phyloP scores from a whole-genome alignment of 176 grass and related monocot genomes.

The Oryza longistaminata region DNA sequence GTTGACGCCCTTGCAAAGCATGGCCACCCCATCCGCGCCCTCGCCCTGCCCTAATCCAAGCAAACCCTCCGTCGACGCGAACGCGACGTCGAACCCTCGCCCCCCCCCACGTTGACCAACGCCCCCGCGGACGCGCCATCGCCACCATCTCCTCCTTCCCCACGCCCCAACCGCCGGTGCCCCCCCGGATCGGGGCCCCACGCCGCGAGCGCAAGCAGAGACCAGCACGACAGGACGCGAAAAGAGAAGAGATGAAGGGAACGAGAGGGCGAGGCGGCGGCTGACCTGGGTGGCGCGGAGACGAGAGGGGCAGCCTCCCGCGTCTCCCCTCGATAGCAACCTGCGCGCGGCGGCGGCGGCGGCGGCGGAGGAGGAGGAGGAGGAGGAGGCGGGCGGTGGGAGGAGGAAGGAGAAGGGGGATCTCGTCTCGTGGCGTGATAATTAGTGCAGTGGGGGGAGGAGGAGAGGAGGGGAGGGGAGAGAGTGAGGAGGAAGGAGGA shows the following conservation, averaged over 20 bases:
- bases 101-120: conserved; percentile 31
- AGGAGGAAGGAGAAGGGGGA: conserved; percentile 42
- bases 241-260: not conserved
- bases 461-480: too few species aligned
- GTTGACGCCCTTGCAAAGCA: not conserved
- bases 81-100: conserved; percentile 36
- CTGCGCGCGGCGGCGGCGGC: not conserved
- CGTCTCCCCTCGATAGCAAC: not conserved
- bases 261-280: not conserved
- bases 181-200: not conserved
- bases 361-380: not conserved
- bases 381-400: not conserved
- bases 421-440: conserved; percentile 38
- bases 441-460: conserved; percentile 34
- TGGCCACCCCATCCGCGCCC: not conserved
- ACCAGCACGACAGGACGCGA: not conserved
- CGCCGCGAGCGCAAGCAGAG: not conserved
- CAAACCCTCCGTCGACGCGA: not conserved
- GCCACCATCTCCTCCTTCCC: not conserved
- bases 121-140: not conserved
- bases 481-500: too few species aligned
- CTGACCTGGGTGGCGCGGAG: conserved; percentile 10
- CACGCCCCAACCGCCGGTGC: not conserved
- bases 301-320: not conserved
- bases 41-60: not conserved